Evolutionary conservation across 1,284 basidiomycete species (phyloP).

Genomic region (Mrakiaceae sp.): DNA sequence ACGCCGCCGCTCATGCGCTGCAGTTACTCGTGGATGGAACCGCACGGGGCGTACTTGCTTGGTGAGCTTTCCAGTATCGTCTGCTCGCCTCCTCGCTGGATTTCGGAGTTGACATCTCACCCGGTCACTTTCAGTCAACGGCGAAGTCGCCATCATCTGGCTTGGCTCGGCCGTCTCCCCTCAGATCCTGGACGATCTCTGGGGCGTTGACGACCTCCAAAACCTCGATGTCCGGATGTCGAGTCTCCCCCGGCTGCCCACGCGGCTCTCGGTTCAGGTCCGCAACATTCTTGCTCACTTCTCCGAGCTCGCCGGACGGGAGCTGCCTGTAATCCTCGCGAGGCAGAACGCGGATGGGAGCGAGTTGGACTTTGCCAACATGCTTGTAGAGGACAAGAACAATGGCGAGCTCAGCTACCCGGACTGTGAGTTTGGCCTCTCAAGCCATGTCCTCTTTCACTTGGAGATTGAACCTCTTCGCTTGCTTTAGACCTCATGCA

Average conservation of each 20-base stretch:
- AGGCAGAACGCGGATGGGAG: constrained; percentile 87
- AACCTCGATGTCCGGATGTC: constrained; percentile 60
- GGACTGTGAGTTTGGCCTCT: constrained; percentile 53
- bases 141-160: constrained; percentile 84
- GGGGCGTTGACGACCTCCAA: constrained; percentile 68
- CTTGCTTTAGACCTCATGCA: constrained; percentile 30
- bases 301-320: constrained; percentile 50
- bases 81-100: constrained; percentile 11
- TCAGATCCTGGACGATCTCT: constrained; percentile 71
- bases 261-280: constrained; percentile 70
- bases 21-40: constrained; percentile 79
- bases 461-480: not conserved
- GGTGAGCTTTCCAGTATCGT: constrained; percentile 40
- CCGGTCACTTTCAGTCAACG: constrained; percentile 58
- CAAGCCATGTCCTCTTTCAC: not conserved
- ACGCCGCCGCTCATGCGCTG: constrained; percentile 73
- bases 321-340: constrained; percentile 62
- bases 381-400: constrained; percentile 93
- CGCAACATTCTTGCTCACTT: constrained; percentile 70
- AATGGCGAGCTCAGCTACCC: constrained; percentile 84
- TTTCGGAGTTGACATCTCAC: not conserved
- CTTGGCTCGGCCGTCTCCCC: constrained; percentile 72
- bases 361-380: constrained; percentile 94
- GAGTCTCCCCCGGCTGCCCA: constrained; percentile 59
- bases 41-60: constrained; percentile 80